Percentiles rank a stretch among this genome's conserved stretches.
Conservation (phyloP, 2,329 filamentous ascomycete species). For the Botrytis porri region DNA sequence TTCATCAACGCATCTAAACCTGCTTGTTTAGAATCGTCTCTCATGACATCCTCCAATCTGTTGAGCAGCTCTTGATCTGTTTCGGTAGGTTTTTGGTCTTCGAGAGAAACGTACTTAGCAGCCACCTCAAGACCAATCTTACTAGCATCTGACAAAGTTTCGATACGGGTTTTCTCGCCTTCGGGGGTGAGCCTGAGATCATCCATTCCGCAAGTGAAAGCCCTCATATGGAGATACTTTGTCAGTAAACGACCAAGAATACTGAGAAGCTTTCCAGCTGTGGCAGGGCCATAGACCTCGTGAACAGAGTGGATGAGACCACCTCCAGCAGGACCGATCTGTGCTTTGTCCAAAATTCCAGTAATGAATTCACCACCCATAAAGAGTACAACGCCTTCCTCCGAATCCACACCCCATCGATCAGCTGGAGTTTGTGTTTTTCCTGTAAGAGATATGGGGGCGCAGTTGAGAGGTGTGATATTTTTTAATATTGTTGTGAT, state of each 20-base stretch:
- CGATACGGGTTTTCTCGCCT: conserved; percentile 69
- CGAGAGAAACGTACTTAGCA: conserved; percentile 82
- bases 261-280: conserved; percentile 84
- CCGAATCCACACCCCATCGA: conserved; percentile 72
- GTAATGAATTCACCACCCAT: conserved; percentile 83
- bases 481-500: conserved; percentile 92
- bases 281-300: conserved; percentile 84
- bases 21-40: conserved; percentile 87
- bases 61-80: conserved; percentile 69
- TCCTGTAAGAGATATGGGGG: conserved; percentile 74
- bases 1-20: conserved; percentile 89
- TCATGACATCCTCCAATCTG: conserved; percentile 82
- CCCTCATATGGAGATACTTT: conserved; percentile 85
- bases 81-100: conserved; percentile 58
- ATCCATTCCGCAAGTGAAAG: conserved; percentile 96
- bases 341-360: conserved; percentile 92
- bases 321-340: conserved; percentile 82
- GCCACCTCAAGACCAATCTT: conserved; percentile 75
- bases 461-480: conserved; percentile 73
- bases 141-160: conserved; percentile 65
- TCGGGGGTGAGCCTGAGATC: conserved; percentile 81
- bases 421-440: conserved; percentile 75
- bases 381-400: conserved; percentile 80
- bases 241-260: conserved; percentile 87
- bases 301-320: conserved; percentile 91